Percentiles rank a stretch among this genome's conserved stretches.
These are phyloP conservation scores for Zhuliangozyma parablackwelliae DNA, from an alignment of 1,139 yeast genomes.

Conservation along the genomic window DNA sequence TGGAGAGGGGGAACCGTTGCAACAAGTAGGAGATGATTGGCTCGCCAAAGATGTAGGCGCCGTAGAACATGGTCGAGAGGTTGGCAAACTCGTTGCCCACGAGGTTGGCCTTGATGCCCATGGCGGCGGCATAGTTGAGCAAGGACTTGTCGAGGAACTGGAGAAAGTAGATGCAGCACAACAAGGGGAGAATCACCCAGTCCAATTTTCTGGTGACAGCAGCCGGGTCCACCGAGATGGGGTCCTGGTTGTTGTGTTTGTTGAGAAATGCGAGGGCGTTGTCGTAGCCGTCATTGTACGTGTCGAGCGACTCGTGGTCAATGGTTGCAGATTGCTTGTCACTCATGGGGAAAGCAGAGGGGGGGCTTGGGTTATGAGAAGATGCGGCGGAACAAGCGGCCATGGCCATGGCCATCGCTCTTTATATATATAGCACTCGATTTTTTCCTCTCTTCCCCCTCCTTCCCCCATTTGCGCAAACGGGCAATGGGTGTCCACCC, in stretches of 20 bases:
- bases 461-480: no score
- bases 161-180: constrained; percentile 37
- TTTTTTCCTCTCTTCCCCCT: no score
- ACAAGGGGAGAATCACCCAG: constrained; percentile 24
- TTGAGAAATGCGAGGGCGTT: constrained; percentile 11
- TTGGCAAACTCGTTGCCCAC: constrained; percentile 37
- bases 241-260: constrained; percentile 3
- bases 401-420: no score
- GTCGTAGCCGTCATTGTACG: constrained; percentile 5
- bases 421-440: no score
- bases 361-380: no score
- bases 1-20: constrained; percentile 37
- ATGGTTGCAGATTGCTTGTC: not conserved
- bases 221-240: constrained; percentile 2
- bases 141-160: constrained; percentile 44
- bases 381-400: no score
- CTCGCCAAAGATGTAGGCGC: constrained; percentile 45
- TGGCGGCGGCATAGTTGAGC: constrained; percentile 46
- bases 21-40: constrained; percentile 36
- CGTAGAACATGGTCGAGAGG: constrained; percentile 40
- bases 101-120: constrained; percentile 40
- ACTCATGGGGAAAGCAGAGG: not conserved
- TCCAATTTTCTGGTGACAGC: constrained; percentile 24
- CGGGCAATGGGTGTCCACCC: no score
- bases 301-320: not conserved